Base-by-base conservation (phyloP, 345 rosid species). In the Murraya koenigii region DNA sequence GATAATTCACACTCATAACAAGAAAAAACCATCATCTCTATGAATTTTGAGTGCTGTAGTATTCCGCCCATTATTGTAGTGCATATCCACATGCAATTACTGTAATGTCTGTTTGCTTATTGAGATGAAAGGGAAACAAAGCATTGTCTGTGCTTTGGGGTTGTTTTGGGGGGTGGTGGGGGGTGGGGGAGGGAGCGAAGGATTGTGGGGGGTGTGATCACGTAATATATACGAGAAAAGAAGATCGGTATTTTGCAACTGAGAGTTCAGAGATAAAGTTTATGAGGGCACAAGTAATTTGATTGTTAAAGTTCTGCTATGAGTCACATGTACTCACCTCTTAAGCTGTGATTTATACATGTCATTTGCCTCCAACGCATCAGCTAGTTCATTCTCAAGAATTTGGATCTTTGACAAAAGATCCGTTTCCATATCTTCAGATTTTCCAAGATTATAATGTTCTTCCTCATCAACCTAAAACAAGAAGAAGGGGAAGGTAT, bases 311-410 rank as follows among this genome's bases (percentile, higher is more conserved):
- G 32, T 9, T 22, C 41, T 4, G 25, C 49, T 30, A 75, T 8
- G 6, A 6, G 30, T 4, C 35, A 54, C 15, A 36, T 58, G 35
- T 70, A 77, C 84, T 2, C 32, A 87, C 92, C 91, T 86, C 72
- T 83, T 86, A 75, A 88, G 87, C 85, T 89, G 91, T 47, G 74
- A 74, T 78, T 88, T 89, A 54, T 86, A 84, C 88, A 87, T 82
- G 76, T 79, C 82, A 75, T 86, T 88, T 79, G 95, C 88, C 82
- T 89, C 88, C 78, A 82, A 36, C 47, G 89, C 90, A 78, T 89
- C 90, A 1, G 88, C 89, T 55, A 91, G 79, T 77, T 88, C 87
- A 71, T 72, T 80, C 84, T 89, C 87, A 49, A 89, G 92, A 58
- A 30, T 74, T 66, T 78, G 85, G 60, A 88, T 81, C 83, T 89